phyloP scores from a whole-genome alignment of 2,329 filamentous ascomycete genomes.

The Endoconidiophora polonica region DNA sequence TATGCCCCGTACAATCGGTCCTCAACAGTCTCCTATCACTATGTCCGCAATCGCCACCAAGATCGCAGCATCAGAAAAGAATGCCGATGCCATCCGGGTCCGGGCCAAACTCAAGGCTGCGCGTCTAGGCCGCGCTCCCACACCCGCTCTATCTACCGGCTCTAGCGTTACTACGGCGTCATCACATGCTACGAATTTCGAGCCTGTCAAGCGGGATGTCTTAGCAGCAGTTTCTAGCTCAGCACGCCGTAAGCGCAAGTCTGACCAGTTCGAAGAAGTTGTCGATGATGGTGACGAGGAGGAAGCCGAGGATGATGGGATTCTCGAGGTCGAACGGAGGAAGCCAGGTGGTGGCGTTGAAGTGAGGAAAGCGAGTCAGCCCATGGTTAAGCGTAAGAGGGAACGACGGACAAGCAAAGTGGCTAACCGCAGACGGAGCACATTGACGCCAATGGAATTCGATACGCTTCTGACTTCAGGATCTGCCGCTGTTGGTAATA shows the following conservation, averaged over 20 bases:
- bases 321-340: too few species aligned
- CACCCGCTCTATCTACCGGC: background rate
- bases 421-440: constrained; percentile 52
- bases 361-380: background rate
- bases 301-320: constrained; percentile 2
- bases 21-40: constrained; percentile 39
- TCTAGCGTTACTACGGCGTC: background rate
- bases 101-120: constrained; percentile 45
- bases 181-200: constrained; percentile 17
- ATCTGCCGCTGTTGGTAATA: background rate
- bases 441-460: constrained; percentile 59
- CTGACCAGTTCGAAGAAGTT: constrained; percentile 9
- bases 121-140: constrained; percentile 19
- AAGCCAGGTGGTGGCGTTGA: too few species aligned
- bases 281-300: constrained; percentile 13
- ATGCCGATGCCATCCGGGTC: constrained; percentile 46
- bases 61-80: constrained; percentile 44
- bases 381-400: constrained; percentile 30
- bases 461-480: constrained; percentile 21
- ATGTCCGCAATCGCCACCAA: constrained; percentile 48
- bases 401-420: constrained; percentile 36
- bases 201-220: constrained; percentile 22
- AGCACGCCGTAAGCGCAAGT: constrained; percentile 13
- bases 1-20: constrained; percentile 22
- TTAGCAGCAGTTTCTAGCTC: constrained; percentile 11